These are phyloP conservation scores for Dentipellis sp. DNA, from an alignment of 768 basidiomycete genomes.

Conservation along the genomic window DNA sequence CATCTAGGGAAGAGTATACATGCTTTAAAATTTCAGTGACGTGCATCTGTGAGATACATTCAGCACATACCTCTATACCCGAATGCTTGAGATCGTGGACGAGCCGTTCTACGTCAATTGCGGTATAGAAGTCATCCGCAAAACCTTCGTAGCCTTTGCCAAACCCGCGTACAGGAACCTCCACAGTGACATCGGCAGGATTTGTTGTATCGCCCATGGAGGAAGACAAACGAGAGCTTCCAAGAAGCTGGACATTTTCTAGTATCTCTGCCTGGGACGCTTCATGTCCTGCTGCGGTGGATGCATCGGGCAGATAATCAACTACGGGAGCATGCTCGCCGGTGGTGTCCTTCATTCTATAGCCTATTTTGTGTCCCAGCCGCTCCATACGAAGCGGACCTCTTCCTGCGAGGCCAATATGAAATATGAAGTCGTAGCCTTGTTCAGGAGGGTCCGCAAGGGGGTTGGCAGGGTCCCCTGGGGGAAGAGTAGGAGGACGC, in stretches of 20 bases:
- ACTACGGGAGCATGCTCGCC: slow-evolving; percentile 42
- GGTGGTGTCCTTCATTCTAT: slow-evolving; percentile 59
- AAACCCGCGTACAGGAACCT: slow-evolving; percentile 17
- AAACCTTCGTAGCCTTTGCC: slow-evolving; percentile 37
- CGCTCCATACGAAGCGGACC: slow-evolving; percentile 62
- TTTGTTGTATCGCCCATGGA: background rate
- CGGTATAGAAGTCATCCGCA: slow-evolving; percentile 42
- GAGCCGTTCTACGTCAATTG: slow-evolving; percentile 44
- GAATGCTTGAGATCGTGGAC: slow-evolving; percentile 40
- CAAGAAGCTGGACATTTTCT: slow-evolving; percentile 24
- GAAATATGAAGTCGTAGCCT: slow-evolving; percentile 66
- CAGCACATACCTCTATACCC: slow-evolving; percentile 35
- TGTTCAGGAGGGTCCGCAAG: slow-evolving; percentile 32
- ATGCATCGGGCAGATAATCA: slow-evolving; percentile 19
- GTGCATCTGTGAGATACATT: background rate
- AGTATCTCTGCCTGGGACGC: slow-evolving; percentile 28
- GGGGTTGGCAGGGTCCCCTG: slow-evolving; percentile 23
- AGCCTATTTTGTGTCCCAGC: slow-evolving; percentile 56
- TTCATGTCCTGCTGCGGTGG: slow-evolving; percentile 3
- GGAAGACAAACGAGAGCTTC: slow-evolving; percentile 2
- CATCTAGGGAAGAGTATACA: slow-evolving; percentile 62
- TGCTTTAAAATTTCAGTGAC: slow-evolving; percentile 26
- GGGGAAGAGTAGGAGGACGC: slow-evolving; percentile 39
- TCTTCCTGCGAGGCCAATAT: slow-evolving; percentile 62
- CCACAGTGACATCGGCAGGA: slow-evolving; percentile 6